These are phyloP conservation scores for Plantago coronopus DNA, from an alignment of 305 asterid species.

Conservation along the genomic window DNA sequence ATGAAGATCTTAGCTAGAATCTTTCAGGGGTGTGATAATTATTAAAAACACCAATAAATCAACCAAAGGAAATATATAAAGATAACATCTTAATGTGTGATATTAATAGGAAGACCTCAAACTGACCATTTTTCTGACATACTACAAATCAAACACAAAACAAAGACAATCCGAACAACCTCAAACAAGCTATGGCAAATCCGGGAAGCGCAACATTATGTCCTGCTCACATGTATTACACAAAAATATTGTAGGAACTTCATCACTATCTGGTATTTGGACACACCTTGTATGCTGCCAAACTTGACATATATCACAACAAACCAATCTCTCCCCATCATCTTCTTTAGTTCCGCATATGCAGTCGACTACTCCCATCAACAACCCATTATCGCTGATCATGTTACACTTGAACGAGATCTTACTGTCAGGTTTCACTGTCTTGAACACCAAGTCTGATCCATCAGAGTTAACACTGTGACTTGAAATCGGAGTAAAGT, in stretches of 20 bases:
- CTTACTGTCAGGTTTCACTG: constrained; percentile 43
- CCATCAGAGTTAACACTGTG: constrained; percentile 34
- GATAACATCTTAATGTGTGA: no score
- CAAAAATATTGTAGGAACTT: constrained; percentile 56
- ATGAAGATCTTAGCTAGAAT: no score
- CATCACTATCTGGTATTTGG: constrained; percentile 48
- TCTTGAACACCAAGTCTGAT: constrained; percentile 53
- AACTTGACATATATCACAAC: constrained; percentile 82
- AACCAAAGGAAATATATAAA: no score
- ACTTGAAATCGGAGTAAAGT: constrained; percentile 33
- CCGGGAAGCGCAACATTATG: constrained; percentile 47
- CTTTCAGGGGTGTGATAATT: no score
- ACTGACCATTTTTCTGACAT: no score
- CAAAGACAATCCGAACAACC: no score
- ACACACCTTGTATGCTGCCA: constrained; percentile 84
- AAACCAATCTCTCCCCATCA: constrained; percentile 85
- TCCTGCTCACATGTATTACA: constrained; percentile 74
- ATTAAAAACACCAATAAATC: no score
- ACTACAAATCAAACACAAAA: no score
- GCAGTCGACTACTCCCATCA: constrained; percentile 53
- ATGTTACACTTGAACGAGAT: constrained; percentile 42
- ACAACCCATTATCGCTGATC: constrained; percentile 13
- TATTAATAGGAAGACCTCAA: no score
- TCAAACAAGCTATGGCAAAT: constrained; percentile 32
- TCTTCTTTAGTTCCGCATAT: constrained; percentile 67